Base-by-base conservation (phyloP, 352 stramenopile genomes). In the Globisporangium radiosum region DNA sequence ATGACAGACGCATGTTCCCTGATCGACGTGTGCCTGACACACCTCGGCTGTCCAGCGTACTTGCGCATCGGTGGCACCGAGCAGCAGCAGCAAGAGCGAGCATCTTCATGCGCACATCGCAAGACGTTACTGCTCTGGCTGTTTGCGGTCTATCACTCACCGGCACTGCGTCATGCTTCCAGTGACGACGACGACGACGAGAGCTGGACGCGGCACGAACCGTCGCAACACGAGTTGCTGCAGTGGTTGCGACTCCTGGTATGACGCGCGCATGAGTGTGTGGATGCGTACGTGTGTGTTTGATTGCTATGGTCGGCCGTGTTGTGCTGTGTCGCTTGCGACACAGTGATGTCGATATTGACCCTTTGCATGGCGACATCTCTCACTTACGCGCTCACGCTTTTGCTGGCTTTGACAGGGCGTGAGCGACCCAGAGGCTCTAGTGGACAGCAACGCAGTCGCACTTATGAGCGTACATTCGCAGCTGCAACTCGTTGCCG, bases 51-150 rank as follows among this genome's bases (percentile, higher is more conserved):
- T 43, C 75, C 75, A 0, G 44, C 66, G 45, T 83, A 70, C 54
- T 60, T 85, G 33, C 45, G 44, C 1, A 36, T 64, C 10, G 54
- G 51, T 0, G n/a, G 14, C 39, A n/a, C n/a, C 0, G 33, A 37
- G 3, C 57, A 67, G 43, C 53, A 65, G 54, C 37, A 66, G n/a
- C n/a, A 42, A 7, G 62, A 64, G 17, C 15, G 54, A 3, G 11
- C 59, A 11, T 8, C 54, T 2, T 67, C 69, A 14, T 51, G 63
- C 3, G 44, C 57, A 11, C 70, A 71, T 25, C 64, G 72, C 1
- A 63, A 59, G 7, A 74, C 75, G 55, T 62, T 85, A 37, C 38
- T 77, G 47, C 56, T 76, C 33, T 85, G 75, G 75, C 57, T 82
- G 3, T 69, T 75, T 39, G 75, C 73, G 8, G 52, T 79, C 7